Percentiles rank a stretch among this genome's conserved stretches.
phyloP scores from a whole-genome alignment of 768 basidiomycete species.

The Exidia glandulosa region DNA sequence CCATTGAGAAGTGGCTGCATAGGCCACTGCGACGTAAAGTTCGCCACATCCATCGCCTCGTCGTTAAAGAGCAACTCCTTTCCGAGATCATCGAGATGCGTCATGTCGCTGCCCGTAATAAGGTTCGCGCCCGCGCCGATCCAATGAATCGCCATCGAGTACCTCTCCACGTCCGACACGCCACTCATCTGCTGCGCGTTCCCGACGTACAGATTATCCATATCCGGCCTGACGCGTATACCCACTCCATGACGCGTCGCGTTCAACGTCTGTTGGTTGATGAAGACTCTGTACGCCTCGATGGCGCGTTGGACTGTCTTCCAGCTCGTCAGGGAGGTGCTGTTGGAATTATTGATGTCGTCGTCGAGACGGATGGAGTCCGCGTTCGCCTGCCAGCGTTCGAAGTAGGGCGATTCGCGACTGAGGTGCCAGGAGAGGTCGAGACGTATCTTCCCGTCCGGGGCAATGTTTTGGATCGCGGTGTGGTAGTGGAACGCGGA shows the following conservation, averaged over 20 bases:
- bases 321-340: background rate
- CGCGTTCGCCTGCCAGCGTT: background rate
- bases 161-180: background rate
- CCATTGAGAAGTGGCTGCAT: background rate
- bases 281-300: slow-evolving; percentile 1
- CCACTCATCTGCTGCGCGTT: background rate
- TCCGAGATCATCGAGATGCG: background rate
- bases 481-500: slow-evolving; percentile 1
- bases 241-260: background rate
- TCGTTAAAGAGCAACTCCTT: background rate
- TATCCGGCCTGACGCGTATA: background rate
- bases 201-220: slow-evolving; percentile 3
- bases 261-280: background rate
- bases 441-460: background rate
- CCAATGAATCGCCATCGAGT: background rate
- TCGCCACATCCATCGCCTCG: background rate
- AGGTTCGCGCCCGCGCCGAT: slow-evolving; percentile 2
- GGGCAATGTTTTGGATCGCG: background rate
- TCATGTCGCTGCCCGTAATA: background rate
- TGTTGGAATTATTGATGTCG: slow-evolving; percentile 1
- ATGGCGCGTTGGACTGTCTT: slow-evolving; percentile 1
- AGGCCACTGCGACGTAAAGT: background rate
- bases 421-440: slow-evolving; percentile 3
- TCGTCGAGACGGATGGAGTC: slow-evolving; percentile 1
- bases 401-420: background rate